A percentile compares a stretch with the other conserved stretches of the same genome.
Evolutionary conservation across 2,329 filamentous ascomycete species (phyloP).

Genomic region (Fusarium napiforme): DNA sequence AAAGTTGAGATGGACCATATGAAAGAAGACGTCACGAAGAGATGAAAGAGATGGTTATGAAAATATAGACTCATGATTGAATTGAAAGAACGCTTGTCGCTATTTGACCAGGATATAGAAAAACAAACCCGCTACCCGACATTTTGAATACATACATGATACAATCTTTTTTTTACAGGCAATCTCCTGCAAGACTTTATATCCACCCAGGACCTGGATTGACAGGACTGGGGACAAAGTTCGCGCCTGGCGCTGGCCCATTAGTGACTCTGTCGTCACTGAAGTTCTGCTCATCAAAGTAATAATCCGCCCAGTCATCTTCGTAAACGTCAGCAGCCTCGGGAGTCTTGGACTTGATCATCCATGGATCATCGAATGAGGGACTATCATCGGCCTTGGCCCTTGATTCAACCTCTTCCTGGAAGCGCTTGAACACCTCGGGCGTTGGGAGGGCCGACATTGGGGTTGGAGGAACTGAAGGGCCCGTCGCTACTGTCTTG

Average conservation of each 20-base stretch:
- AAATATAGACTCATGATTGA: conserved; percentile 33
- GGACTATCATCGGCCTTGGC: conserved; percentile 9
- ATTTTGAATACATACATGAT: conserved; percentile 10
- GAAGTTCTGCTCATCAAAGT: conserved; percentile 46
- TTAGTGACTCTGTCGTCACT: conserved; percentile 5
- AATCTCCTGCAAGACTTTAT: background rate
- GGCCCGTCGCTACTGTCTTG: conserved; percentile 7
- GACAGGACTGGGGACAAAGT: conserved; percentile 33
- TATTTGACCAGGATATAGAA: conserved; percentile 27
- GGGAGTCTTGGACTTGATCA: background rate
- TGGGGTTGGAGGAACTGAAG: conserved; percentile 26
- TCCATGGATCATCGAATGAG: conserved; percentile 29
- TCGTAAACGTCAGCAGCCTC: conserved; percentile 39
- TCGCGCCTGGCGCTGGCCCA: conserved; percentile 12
- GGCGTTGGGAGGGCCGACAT: conserved; percentile 39
- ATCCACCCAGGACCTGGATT: conserved; percentile 43
- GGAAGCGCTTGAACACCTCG: conserved; percentile 35
- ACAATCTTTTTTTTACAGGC: conserved; percentile 12
- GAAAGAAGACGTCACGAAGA: conserved; percentile 27
- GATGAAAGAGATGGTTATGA: conserved; percentile 29
- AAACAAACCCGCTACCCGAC: conserved; percentile 25
- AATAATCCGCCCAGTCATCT: conserved; percentile 48
- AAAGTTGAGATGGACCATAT: conserved; percentile 25
- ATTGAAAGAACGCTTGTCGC: conserved; percentile 25
- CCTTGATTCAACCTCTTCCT: conserved; percentile 19